Percentiles rank a stretch among this genome's conserved stretches.
Conservation (phyloP, 73 alveolate genomes). For the Tetrahymena malaccensis region DNA sequence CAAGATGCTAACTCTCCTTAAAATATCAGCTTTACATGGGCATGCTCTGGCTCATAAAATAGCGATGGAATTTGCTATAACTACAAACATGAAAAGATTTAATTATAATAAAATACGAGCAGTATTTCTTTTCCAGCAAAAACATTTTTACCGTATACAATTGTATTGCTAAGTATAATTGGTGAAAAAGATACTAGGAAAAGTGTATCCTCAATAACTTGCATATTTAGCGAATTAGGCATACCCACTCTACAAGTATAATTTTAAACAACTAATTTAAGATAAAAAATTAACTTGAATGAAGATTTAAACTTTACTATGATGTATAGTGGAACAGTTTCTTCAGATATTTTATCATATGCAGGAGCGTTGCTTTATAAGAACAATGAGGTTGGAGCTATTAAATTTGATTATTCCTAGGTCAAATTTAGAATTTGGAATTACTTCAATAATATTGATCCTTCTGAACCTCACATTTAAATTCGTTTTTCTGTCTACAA, state of each 20-base stretch:
- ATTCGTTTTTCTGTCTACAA: background rate
- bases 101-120: background rate
- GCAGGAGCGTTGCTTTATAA: too few species aligned
- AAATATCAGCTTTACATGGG: background rate
- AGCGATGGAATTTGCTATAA: background rate
- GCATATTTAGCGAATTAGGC: background rate
- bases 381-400: background rate
- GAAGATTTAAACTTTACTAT: background rate
- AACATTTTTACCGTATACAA: background rate
- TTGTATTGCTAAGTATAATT: too few species aligned
- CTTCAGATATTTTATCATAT: background rate
- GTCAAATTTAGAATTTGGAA: background rate
- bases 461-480: background rate
- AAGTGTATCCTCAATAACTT: background rate
- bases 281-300: too few species aligned
- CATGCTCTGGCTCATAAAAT: background rate
- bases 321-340: background rate
- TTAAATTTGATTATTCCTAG: background rate
- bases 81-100: too few species aligned
- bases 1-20: background rate
- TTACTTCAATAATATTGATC: background rate
- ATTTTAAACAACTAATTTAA: background rate
- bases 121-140: background rate
- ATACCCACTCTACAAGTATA: background rate
- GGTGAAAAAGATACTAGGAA: background rate